Evolutionary conservation across 306 rosid species (phyloP).

Genomic region (Vicia villosa): DNA sequence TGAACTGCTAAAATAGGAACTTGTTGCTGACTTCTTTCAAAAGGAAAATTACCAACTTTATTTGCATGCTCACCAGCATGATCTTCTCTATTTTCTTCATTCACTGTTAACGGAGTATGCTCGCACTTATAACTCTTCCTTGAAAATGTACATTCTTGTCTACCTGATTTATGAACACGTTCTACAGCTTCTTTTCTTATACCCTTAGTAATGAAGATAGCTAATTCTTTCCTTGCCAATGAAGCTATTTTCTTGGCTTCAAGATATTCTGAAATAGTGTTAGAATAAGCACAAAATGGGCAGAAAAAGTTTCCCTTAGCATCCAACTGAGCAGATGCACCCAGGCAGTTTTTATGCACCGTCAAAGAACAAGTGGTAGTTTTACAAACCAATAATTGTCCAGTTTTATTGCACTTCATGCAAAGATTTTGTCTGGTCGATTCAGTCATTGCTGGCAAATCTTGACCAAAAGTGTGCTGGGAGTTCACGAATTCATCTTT

Average conservation of each 20-base stretch:
- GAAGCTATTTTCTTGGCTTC: conserved; percentile 64
- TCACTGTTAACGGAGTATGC: conserved; percentile 37
- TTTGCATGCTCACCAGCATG: no score
- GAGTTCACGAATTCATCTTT: conserved; percentile 51
- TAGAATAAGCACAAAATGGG: conserved; percentile 74
- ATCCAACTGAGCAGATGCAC: conserved; percentile 45
- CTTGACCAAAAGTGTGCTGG: conserved; percentile 37
- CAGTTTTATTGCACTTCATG: conserved; percentile 60
- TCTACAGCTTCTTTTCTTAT: conserved; percentile 29
- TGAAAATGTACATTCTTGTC: conserved; percentile 34
- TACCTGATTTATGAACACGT: conserved; percentile 31
- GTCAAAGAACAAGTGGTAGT: conserved; percentile 57
- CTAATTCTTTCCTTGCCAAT: conserved; percentile 50
- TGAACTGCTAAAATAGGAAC: no score
- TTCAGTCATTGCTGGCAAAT: conserved; percentile 37
- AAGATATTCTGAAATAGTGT: conserved; percentile 52
- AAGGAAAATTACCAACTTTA: no score
- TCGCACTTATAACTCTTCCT: conserved; percentile 29
- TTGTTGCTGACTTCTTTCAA: no score
- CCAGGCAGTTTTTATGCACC: conserved; percentile 67
- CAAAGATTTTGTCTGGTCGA: conserved; percentile 40
- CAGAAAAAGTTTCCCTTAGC: conserved; percentile 53
- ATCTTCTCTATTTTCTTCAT: conserved; percentile 20
- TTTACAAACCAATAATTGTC: conserved; percentile 60
- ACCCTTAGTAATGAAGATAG: conserved; percentile 45